A percentile compares a stretch with the other conserved stretches of the same genome.
Evolutionary conservation across 164 flowering plant genomes (phyloP).

Genomic region (Akebia trifoliata): DNA sequence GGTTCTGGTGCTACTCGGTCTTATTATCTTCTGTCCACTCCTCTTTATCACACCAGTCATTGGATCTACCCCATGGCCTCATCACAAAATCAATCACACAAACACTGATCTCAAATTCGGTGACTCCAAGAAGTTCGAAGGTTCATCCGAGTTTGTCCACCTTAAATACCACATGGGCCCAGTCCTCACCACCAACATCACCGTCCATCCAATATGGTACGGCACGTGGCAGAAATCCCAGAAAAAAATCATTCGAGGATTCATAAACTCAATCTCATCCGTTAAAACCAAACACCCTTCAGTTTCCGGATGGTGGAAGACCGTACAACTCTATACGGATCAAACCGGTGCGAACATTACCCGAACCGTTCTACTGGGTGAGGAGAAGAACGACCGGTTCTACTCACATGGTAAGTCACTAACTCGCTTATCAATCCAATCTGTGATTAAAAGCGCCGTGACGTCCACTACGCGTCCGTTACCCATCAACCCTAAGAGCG

Average conservation of each 20-base stretch:
- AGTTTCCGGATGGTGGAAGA: conserved; percentile 81
- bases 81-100: conserved; percentile 16
- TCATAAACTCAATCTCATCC: conserved; percentile 65
- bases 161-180: conserved; percentile 80
- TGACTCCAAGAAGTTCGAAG: conserved; percentile 51
- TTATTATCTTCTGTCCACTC: conserved; percentile 9
- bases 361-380: conserved; percentile 43
- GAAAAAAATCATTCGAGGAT: conserved; percentile 64
- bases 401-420: conserved; percentile 84
- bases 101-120: conserved; percentile 26
- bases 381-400: conserved; percentile 77
- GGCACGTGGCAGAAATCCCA: conserved; percentile 53
- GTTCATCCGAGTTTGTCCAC: conserved; percentile 67
- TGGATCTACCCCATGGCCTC: conserved; percentile 53
- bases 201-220: conserved; percentile 75
- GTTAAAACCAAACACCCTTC: conserved; percentile 41
- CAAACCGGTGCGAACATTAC: conserved; percentile 82
- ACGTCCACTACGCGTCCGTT: conserved; percentile 56
- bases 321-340: conserved; percentile 78
- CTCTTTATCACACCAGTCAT: conserved; percentile 11
- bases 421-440: conserved; percentile 74
- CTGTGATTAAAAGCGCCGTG: conserved; percentile 72
- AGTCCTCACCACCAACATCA: conserved; percentile 62
- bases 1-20: conserved; percentile 7
- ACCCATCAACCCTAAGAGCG: conserved; percentile 59